These are phyloP conservation scores for Pleoardoris graminearum DNA, from an alignment of 2,329 filamentous ascomycete species.

Conservation along the genomic window DNA sequence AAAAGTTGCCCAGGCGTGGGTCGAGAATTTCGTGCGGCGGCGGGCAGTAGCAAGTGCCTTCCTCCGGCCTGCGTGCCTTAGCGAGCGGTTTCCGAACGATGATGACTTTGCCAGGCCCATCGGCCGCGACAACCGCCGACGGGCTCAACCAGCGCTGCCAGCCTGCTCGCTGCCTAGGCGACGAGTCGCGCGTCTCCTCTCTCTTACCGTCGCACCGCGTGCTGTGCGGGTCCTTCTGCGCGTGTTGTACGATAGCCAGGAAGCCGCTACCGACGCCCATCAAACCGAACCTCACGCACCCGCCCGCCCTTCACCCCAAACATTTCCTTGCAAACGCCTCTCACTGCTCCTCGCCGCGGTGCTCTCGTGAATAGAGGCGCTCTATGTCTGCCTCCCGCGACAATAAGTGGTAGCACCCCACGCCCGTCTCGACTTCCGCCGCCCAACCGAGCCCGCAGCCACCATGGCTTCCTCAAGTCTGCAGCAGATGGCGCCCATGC, in stretches of 20 bases:
- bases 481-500: conserved; percentile 44
- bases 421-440: neutral
- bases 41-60: conserved; percentile 14
- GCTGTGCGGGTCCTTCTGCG: neutral
- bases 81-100: conserved; percentile 28
- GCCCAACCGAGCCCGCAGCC: conserved; percentile 10
- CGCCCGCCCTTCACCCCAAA: conserved; percentile 12
- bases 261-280: conserved; percentile 24
- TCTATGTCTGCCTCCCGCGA: conserved; percentile 6
- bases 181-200: neutral
- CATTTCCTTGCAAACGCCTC: conserved; percentile 12
- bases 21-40: conserved; percentile 30
- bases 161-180: conserved; percentile 1
- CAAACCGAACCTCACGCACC: conserved; percentile 7
- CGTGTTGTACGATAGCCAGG: conserved; percentile 10
- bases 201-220: neutral
- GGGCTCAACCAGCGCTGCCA: conserved; percentile 17
- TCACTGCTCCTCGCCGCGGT: conserved; percentile 11
- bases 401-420: conserved; percentile 11
- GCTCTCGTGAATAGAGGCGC: conserved; percentile 2
- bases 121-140: conserved; percentile 31
- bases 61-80: conserved; percentile 11
- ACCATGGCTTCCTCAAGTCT: conserved; percentile 44
- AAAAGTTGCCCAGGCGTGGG: conserved; percentile 2
- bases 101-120: conserved; percentile 28